A percentile compares a stretch with the other conserved stretches of the same genome.
Conservation (phyloP, 2,329 filamentous ascomycete species). For the Tolypocladium cylindrosporum region DNA sequence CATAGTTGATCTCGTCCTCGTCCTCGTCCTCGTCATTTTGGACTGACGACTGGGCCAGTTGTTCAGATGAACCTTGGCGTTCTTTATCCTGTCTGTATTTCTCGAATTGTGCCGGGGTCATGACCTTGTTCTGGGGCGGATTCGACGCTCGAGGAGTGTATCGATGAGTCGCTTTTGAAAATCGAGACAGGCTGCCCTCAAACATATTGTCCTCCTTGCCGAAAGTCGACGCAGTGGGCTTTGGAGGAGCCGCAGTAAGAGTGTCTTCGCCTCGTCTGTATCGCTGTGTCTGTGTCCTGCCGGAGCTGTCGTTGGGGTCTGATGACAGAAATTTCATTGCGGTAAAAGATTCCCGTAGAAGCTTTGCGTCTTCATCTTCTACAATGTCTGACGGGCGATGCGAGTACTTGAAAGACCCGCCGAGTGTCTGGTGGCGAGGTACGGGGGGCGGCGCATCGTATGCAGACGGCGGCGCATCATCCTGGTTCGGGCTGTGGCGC, state of each 20-base stretch:
- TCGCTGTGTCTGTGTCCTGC: conserved; percentile 10
- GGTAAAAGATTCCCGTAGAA: conserved; percentile 42
- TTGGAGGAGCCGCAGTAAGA: conserved; percentile 19
- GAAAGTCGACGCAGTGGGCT: conserved; percentile 17
- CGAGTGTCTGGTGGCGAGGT: conserved; percentile 21
- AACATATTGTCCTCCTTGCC: conserved; percentile 46
- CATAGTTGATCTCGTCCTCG: conserved; percentile 54
- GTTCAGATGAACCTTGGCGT: conserved; percentile 37
- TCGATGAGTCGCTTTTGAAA: conserved; percentile 25
- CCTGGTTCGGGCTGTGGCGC: conserved; percentile 37
- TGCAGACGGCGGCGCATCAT: conserved; percentile 20
- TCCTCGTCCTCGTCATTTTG: conserved; percentile 53
- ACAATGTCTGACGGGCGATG: conserved; percentile 26
- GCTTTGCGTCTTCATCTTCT: conserved; percentile 42
- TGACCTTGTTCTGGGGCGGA: conserved; percentile 59
- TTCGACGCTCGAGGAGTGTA: conserved; percentile 22
- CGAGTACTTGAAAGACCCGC: conserved; percentile 18
- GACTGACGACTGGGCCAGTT: conserved; percentile 29
- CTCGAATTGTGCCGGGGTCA: conserved; percentile 85
- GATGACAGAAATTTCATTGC: conserved; percentile 34
- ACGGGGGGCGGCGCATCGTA: conserved; percentile 15
- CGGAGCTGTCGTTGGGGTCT: conserved; percentile 9
- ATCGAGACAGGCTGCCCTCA: conserved; percentile 32
- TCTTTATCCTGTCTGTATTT: conserved; percentile 67
- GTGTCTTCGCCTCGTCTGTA: conserved; percentile 32